Evolutionary conservation across 306 rosid genomes (phyloP).

Genomic region (Amphicarpaea edgeworthii): DNA sequence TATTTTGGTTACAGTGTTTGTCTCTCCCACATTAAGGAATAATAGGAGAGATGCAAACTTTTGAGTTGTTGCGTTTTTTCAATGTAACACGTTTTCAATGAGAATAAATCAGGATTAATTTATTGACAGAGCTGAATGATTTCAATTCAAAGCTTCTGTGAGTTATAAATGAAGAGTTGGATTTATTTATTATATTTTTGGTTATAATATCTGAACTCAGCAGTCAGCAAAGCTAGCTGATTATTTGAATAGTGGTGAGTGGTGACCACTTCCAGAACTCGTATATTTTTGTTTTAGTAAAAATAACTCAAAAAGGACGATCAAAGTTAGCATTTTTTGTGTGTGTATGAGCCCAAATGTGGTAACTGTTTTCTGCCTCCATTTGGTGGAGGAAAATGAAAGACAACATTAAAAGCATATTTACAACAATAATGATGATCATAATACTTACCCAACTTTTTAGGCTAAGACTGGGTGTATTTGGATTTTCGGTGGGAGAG

Average conservation of each 20-base stretch:
- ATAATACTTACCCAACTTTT: too few relatives aligned
- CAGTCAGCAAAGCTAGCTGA: not conserved
- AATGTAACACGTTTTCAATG: slow-evolving; percentile 44
- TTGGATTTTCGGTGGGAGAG: too few relatives aligned
- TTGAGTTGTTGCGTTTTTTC: slow-evolving; percentile 41
- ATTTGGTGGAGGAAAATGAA: too few relatives aligned
- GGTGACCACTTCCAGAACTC: not conserved
- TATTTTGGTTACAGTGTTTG: slow-evolving; percentile 43
- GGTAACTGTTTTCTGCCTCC: too few relatives aligned
- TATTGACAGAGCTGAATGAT: slow-evolving; percentile 18
- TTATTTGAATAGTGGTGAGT: slow-evolving; percentile 12
- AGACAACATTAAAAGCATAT: too few relatives aligned
- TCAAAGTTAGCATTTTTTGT: too few relatives aligned
- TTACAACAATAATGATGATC: too few relatives aligned
- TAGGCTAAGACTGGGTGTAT: too few relatives aligned
- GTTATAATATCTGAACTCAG: not conserved
- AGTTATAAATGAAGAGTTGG: not conserved
- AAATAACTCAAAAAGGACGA: not conserved
- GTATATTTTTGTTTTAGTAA: not conserved
- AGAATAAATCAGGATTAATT: slow-evolving; percentile 52
- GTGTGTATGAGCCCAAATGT: too few relatives aligned
- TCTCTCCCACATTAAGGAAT: slow-evolving; percentile 52
- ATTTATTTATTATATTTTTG: not conserved
- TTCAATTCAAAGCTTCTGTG: slow-evolving; percentile 12
- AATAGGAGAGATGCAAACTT: slow-evolving; percentile 50